Conservation (phyloP, 306 rosid genomes). For the Citrullus amarus region DNA sequence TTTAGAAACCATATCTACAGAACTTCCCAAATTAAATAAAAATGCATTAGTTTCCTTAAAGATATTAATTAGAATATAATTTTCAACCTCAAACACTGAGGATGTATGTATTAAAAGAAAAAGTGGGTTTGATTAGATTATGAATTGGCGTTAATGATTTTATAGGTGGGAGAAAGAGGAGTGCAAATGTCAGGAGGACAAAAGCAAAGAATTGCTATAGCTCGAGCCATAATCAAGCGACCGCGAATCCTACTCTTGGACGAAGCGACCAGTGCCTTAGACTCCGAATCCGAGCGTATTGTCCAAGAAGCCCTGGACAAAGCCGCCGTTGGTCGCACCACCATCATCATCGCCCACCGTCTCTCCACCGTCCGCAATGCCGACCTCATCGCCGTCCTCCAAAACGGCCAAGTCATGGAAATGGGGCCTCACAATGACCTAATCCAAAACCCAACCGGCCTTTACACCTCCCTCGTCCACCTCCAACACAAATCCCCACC, state of each 20-base stretch:
- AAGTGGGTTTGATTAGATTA: too few relatives aligned
- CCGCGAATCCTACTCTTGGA: conserved; percentile 65
- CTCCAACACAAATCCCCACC: conserved; percentile 38
- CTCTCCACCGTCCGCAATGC: conserved; percentile 72
- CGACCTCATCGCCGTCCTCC: conserved; percentile 54
- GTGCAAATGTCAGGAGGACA: conserved; percentile 96
- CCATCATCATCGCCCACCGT: conserved; percentile 76
- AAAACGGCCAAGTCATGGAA: conserved; percentile 50
- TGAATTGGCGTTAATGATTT: too few relatives aligned
- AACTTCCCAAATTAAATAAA: too few relatives aligned
- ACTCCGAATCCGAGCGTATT: conserved; percentile 64
- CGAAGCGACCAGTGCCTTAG: conserved; percentile 90
- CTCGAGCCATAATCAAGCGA: conserved; percentile 61
- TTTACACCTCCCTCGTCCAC: conserved; percentile 45
- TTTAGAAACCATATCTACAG: too few relatives aligned
- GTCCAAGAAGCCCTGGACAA: conserved; percentile 86
- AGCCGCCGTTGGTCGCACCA: conserved; percentile 69
- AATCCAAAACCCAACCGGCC: conserved; percentile 28
- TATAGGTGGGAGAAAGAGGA: conserved; percentile 68
- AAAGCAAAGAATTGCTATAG: conserved; percentile 85
- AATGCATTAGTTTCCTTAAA: too few relatives aligned
- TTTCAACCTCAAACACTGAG: too few relatives aligned
- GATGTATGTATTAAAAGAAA: too few relatives aligned
- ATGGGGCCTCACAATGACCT: conserved; percentile 55
- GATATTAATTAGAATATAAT: too few relatives aligned